Evolutionary conservation across 345 rosid genomes (phyloP), one percentile per base, ranked within the genome.

Genomic region (Aquilaria malaccensis): DNA sequence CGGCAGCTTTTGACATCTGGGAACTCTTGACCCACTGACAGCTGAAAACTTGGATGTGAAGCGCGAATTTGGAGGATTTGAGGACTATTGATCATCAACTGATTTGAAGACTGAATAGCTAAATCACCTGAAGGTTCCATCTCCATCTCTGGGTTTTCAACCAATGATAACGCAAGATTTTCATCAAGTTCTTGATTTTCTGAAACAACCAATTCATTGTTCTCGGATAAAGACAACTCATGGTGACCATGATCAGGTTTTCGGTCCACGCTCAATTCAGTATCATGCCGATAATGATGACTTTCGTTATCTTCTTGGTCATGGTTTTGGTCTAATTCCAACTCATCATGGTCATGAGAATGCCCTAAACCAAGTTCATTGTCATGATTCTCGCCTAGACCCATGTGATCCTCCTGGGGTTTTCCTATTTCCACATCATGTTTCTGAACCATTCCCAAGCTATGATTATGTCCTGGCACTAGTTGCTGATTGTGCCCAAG

Each of bases 1-100:
- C 94, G 86, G 55, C 97, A 95, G 76, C 99, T 95, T 73, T 82
- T 86, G 47, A 91, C 97, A 76, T 95, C 99, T 2, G 96, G 93
- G 67, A 95, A 95, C 76, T 95, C 99, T 72, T 95, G 99, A 50
- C 97, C 99, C 43, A 95, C 96, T 0, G 84, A 61, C 43, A 91
- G 77, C 73, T 94, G 93, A 73, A 47, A 83, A 60, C 49, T 71
- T 49, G 89, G 70, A 70, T 59, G 62, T 61, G 74, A 51, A 68
- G 84, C 45, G 30, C 99, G 88, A 15, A 80, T 77, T 75, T 95
- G 97, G 69, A 90, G 69, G 67, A 95, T 82, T 13, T 71, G 80
- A 70, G 78, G 51, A 31, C 56, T 13, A 60, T 67, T 55, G 30
- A 78, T 68, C 53, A 77, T 62, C n/a, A 88, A 72, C 71, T 79